phyloP scores from a whole-genome alignment of 495 filamentous ascomycete genomes.

The Elasticomyces elasticus region DNA sequence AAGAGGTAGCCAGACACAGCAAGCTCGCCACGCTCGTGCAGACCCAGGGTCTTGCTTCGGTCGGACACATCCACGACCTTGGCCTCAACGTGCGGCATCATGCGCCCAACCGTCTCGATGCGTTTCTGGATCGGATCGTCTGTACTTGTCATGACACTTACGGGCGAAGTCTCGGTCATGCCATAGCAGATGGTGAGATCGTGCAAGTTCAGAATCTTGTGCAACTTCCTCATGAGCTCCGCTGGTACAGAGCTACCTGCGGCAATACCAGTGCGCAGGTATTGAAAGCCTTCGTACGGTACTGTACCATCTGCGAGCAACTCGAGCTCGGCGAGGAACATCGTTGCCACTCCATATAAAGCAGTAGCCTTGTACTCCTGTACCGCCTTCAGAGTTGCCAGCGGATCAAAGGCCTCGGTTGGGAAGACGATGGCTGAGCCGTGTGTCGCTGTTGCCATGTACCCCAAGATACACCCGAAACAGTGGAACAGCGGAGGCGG shows the following conservation, averaged over 20 bases:
- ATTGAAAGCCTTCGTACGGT: conserved; percentile 49
- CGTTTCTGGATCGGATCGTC: conserved; percentile 71
- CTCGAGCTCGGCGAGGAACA: conserved; percentile 85
- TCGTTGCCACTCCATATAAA: conserved; percentile 88
- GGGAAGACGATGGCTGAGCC: conserved; percentile 77
- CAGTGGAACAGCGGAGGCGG: conserved; percentile 89
- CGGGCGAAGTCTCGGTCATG: conserved; percentile 96
- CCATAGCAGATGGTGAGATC: conserved; percentile 95
- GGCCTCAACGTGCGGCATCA: conserved; percentile 75
- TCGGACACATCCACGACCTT: conserved; percentile 67
- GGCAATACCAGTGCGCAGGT: conserved; percentile 82
- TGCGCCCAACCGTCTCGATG: conserved; percentile 62
- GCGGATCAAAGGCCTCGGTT: conserved; percentile 74
- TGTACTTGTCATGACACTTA: conserved; percentile 80
- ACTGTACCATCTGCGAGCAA: conserved; percentile 50
- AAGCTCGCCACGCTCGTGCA: conserved; percentile 66
- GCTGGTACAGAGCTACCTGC: conserved; percentile 76
- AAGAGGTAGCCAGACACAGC: conserved; percentile 77
- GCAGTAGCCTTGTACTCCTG: conserved; percentile 72
- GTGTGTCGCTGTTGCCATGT: conserved; percentile 88
- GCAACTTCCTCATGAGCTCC: conserved; percentile 73
- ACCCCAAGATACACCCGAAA: conserved; percentile 83
- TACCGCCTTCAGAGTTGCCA: conserved; percentile 57
- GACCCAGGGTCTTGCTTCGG: conserved; percentile 45
- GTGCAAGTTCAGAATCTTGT: conserved; percentile 62